These are phyloP conservation scores for Trichophyton rubrum DNA, from an alignment of 2,329 filamentous ascomycete species.

Conservation along the genomic window DNA sequence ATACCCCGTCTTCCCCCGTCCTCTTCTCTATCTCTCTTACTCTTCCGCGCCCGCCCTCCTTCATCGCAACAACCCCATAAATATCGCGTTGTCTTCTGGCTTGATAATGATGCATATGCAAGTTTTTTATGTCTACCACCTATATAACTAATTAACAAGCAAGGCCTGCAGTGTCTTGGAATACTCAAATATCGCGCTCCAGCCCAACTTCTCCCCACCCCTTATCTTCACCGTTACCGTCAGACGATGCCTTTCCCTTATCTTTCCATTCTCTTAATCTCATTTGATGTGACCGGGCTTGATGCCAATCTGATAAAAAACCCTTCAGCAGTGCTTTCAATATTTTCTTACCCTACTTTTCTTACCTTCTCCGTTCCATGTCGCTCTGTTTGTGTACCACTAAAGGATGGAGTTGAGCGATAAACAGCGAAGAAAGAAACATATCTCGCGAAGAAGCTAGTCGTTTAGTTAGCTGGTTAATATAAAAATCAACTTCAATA, in stretches of 20 bases:
- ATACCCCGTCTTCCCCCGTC: background rate
- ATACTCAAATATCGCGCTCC: background rate
- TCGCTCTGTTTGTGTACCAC: no score
- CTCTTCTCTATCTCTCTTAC: background rate
- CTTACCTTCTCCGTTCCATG: background rate
- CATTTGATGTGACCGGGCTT: background rate
- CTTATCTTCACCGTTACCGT: background rate
- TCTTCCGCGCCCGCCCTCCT: background rate
- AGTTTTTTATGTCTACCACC: background rate
- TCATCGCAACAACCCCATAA: background rate
- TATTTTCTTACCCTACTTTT: background rate
- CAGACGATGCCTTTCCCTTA: background rate
- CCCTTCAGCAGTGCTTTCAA: background rate
- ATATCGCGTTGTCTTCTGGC: background rate
- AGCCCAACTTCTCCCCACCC: background rate
- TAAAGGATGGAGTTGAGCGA: no score
- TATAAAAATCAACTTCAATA: no score
- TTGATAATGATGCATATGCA: conserved; percentile 1
- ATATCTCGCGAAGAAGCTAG: no score
- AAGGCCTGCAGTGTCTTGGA: background rate
- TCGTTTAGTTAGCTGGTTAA: no score
- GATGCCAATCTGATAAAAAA: background rate
- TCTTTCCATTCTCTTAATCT: background rate
- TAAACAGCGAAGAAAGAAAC: no score
- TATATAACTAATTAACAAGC: background rate